Base-by-base conservation (phyloP, 345 rosid species). In the Clarkia xantiana region DNA sequence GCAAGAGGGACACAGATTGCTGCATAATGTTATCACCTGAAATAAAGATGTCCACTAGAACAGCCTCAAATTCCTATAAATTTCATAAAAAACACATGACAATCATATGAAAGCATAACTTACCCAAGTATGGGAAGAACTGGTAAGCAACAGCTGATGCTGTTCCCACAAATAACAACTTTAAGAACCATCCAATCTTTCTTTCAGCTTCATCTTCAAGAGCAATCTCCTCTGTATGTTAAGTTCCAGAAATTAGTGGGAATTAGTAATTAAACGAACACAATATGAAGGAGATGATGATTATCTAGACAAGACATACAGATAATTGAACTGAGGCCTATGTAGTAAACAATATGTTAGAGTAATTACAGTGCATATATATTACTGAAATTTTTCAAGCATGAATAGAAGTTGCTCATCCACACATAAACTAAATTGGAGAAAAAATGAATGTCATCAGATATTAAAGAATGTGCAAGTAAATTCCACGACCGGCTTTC, bases 61-160 rank as follows among this genome's bases (percentile, higher is more conserved):
- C 50, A 17, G 45, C 17, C 18, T 44, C 45, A 20, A 29, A 48
- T 12, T 2, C 36, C 52, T 60, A n/a, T 7, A 22, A 51, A 10
- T 46, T 22, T 34, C 36, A 57, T 45, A 2, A 53, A 55, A 65
- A 12, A 50, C 47, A 40, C 13, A 45, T 15, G 13, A 47, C 13
- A 42, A 50, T 18, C 0, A 20, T 12, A 40, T 47, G 12, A 1
- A 18, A 45, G 13, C 46, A 23, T n/a, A 18, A 59, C 68, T 22
- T 72, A 86, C 96, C 96, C 83, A 90, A 61, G 60, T 77, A 86
- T 9, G 96, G 97, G 50, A 90, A 83, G 54, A 86, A 72, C 62
- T 83, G 88, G 62, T 79, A 83, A 56, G 72, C 97, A 20, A 83
- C 73, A 61, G 52, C 55, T 0, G 74, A 53, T 0, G 96, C 97